Evolutionary conservation across 2,329 filamentous ascomycete genomes (phyloP).

Genomic region (Shiraia sp.): DNA sequence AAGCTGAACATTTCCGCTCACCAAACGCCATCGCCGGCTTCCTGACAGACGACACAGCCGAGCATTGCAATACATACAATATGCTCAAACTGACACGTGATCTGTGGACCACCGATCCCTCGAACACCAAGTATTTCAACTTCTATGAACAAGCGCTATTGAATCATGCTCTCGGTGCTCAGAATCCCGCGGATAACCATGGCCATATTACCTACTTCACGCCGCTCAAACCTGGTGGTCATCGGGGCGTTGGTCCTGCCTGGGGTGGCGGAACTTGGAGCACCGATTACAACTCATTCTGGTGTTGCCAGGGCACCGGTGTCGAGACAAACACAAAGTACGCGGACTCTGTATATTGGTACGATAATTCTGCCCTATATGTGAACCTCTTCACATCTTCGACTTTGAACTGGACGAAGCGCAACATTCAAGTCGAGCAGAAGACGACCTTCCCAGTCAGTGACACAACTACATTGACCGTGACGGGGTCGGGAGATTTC

Average conservation of each 20-base stretch:
- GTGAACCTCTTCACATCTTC: constrained; percentile 58
- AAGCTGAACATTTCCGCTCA: constrained; percentile 56
- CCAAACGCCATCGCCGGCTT: constrained; percentile 53
- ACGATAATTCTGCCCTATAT: constrained; percentile 49
- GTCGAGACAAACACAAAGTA: constrained; percentile 60
- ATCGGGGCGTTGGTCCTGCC: constrained; percentile 55
- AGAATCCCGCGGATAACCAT: constrained; percentile 50
- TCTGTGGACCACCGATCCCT: constrained; percentile 52
- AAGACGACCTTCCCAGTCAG: constrained; percentile 49
- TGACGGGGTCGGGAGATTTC: constrained; percentile 41
- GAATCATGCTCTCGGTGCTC: constrained; percentile 57
- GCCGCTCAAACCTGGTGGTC: constrained; percentile 53
- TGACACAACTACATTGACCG: constrained; percentile 47
- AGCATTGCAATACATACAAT: constrained; percentile 61
- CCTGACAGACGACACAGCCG: constrained; percentile 53
- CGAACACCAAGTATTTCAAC: constrained; percentile 53
- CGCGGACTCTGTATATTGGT: constrained; percentile 58
- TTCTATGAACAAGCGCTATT: constrained; percentile 57
- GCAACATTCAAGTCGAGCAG: constrained; percentile 49
- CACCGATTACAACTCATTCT: constrained; percentile 58
- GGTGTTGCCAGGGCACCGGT: constrained; percentile 59
- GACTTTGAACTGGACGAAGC: constrained; percentile 50
- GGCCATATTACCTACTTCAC: constrained; percentile 61
- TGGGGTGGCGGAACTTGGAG: constrained; percentile 59
- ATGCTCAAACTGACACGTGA: constrained; percentile 61